A percentile compares a stretch with the other conserved stretches of the same genome.
Evolutionary conservation across 305 asterid genomes (phyloP).

Genomic region (Rubia tinctorum): DNA sequence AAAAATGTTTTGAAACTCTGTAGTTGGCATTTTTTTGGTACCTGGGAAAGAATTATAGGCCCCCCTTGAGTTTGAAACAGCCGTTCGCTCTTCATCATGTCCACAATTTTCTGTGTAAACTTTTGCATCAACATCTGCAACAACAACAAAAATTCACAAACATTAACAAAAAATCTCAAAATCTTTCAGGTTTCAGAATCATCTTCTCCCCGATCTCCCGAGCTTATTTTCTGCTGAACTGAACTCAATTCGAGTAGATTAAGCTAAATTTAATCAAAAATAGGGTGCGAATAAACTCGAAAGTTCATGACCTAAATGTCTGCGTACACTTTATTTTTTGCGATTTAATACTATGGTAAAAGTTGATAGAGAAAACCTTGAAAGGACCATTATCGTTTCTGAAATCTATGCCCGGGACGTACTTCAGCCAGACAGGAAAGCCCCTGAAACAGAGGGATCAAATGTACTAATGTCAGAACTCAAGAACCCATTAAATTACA

Average conservation of each 20-base stretch:
- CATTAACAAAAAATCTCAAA: neutral
- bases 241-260: no score
- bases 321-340: no score
- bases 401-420: slow-evolving; percentile 84
- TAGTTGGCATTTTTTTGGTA: slow-evolving; percentile 14
- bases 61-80: slow-evolving; percentile 93
- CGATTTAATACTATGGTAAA: no score
- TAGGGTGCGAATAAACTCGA: no score
- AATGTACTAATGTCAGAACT: neutral
- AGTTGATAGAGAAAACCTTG: slow-evolving; percentile 43
- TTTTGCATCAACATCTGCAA: slow-evolving; percentile 83
- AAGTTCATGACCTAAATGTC: no score
- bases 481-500: no score
- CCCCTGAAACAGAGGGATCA: slow-evolving; percentile 50
- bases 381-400: slow-evolving; percentile 91
- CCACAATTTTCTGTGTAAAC: slow-evolving; percentile 78
- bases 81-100: slow-evolving; percentile 83
- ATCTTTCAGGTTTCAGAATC: neutral
- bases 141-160: neutral
- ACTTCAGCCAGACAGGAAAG: slow-evolving; percentile 97
- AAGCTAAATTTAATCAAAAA: no score
- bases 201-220: no score
- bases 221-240: no score
- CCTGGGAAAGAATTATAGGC: slow-evolving; percentile 96
- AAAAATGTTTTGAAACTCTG: neutral